These are phyloP conservation scores for Sclerotinia nivalis DNA, from an alignment of 2,329 filamentous ascomycete species.

Conservation along the genomic window DNA sequence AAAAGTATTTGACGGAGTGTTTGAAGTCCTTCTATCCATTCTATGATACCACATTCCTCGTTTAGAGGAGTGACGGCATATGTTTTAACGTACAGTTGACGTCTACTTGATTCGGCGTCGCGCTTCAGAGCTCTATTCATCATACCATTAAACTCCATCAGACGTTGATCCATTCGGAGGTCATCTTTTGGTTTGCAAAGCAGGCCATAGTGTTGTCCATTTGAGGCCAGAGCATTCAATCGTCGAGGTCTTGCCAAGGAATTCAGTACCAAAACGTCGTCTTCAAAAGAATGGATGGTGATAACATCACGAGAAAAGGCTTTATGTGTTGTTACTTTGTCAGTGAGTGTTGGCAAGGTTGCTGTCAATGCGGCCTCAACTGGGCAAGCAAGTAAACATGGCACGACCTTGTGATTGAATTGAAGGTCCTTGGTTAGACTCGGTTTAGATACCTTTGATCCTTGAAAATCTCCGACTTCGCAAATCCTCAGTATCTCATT, in stretches of 20 bases:
- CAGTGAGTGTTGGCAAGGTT: conserved; percentile 72
- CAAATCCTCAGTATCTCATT: conserved; percentile 80
- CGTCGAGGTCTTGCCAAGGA: conserved; percentile 92
- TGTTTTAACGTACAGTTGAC: conserved; percentile 92
- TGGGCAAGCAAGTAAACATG: conserved; percentile 84
- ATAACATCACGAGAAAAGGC: conserved; percentile 86
- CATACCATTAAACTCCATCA: conserved; percentile 99
- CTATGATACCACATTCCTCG: conserved; percentile 95
- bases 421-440: conserved; percentile 76
- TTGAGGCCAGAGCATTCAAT: conserved; percentile 82
- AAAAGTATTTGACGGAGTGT: conserved; percentile 90
- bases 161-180: conserved; percentile 90
- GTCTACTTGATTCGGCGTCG: conserved; percentile 85
- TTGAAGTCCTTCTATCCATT: conserved; percentile 97
- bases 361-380: conserved; percentile 83
- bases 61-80: conserved; percentile 96
- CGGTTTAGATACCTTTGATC: conserved; percentile 64
- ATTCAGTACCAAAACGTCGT: conserved; percentile 85
- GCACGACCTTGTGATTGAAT: conserved; percentile 81
- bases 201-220: conserved; percentile 85
- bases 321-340: conserved; percentile 73
- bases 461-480: conserved; percentile 71
- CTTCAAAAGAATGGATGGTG: conserved; percentile 76
- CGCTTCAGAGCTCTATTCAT: conserved; percentile 94
- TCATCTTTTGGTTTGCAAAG: conserved; percentile 99